Evolutionary conservation across 257 asterid genomes (phyloP).

Genomic region (Fraxinus excelsior): DNA sequence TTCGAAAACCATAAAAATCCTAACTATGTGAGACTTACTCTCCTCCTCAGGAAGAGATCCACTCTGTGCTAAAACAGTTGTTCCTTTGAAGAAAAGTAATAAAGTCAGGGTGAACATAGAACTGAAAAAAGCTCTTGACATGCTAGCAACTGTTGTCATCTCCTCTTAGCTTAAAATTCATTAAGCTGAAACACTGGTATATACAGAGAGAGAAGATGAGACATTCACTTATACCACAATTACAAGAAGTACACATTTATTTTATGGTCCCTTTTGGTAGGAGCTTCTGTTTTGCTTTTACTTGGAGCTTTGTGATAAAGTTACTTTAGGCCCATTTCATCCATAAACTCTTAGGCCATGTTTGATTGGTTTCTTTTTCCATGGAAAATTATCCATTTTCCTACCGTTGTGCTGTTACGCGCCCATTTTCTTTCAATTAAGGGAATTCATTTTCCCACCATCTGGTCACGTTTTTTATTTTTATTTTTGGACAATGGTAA

Average conservation of each 20-base stretch:
- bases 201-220: slow-evolving; percentile 9
- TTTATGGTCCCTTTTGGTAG: not conserved
- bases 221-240: not conserved
- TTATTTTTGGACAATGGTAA: too few species aligned
- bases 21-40: slow-evolving; percentile 21
- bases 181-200: not conserved
- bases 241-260: not conserved
- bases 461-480: too few species aligned
- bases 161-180: not conserved
- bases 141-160: slow-evolving; percentile 17
- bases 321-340: too few species aligned
- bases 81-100: slow-evolving; percentile 20
- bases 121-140: slow-evolving; percentile 12
- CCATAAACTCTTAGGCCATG: too few species aligned
- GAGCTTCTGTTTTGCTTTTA: too few species aligned
- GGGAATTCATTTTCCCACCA: too few species aligned
- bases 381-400: too few species aligned
- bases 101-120: slow-evolving; percentile 21
- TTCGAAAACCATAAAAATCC: not conserved
- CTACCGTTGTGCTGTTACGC: too few species aligned
- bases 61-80: slow-evolving; percentile 17
- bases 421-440: too few species aligned
- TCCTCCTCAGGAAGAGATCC: slow-evolving; percentile 34
- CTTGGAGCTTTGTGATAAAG: too few species aligned
- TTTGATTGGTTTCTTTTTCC: too few species aligned